Conservation (phyloP, 2,329 filamentous ascomycete species). For the Macrophomina tecta region DNA sequence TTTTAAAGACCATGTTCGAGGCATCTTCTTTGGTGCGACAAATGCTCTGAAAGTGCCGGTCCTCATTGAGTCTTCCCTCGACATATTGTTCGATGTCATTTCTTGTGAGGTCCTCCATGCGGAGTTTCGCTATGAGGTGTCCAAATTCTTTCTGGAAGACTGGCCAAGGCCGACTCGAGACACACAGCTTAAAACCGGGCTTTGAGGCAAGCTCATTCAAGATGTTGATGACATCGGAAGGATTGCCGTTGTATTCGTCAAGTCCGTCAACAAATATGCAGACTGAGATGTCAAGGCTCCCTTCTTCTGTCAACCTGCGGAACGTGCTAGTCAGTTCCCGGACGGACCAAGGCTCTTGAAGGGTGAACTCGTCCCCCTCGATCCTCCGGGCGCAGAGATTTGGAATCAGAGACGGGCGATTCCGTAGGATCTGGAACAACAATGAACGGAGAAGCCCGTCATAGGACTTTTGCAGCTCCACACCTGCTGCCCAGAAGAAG, state of each 20-base stretch:
- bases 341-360: not conserved
- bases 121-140: not conserved
- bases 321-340: not conserved
- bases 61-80: not conserved
- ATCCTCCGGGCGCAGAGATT: not conserved
- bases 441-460: conserved; percentile 38
- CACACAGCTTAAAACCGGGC: conserved; percentile 30
- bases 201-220: not conserved
- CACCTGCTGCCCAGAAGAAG: conserved; percentile 43
- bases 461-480: conserved; percentile 34
- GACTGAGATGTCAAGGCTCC: not conserved
- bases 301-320: not conserved
- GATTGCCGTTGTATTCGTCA: conserved; percentile 34
- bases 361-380: not conserved
- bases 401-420: not conserved
- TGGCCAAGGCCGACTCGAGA: conserved; percentile 33
- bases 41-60: too few species aligned
- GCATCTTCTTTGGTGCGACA: not conserved
- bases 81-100: not conserved
- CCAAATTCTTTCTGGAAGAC: conserved; percentile 28
- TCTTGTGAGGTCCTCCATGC: not conserved
- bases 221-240: not conserved
- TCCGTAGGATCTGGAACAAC: conserved; percentile 31
- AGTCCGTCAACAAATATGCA: conserved; percentile 34
- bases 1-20: conserved; percentile 1